A percentile compares a stretch with the other conserved stretches of the same genome.
phyloP scores from a whole-genome alignment of 2,329 filamentous ascomycete species.

The Trichoderma guizhouense region DNA sequence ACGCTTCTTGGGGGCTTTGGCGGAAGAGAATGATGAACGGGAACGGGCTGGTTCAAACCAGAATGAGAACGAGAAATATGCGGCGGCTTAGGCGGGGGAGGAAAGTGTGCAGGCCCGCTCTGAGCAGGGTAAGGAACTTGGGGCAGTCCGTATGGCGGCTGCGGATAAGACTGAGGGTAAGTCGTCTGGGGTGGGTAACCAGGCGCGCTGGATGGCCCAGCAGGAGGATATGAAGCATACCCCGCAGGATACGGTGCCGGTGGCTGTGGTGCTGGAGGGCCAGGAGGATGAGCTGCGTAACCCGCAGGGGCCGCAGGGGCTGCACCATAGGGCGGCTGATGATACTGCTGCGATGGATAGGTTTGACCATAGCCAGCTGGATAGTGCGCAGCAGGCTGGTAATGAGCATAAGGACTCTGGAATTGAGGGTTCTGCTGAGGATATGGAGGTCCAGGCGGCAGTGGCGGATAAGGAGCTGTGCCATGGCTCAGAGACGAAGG shows the following conservation, averaged over 20 bases:
- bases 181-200: slow-evolving; percentile 14
- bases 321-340: slow-evolving; percentile 23
- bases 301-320: slow-evolving; percentile 20
- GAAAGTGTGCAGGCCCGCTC: slow-evolving; percentile 17
- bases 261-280: slow-evolving; percentile 12
- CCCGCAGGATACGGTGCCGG: slow-evolving; percentile 14
- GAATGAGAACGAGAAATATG: slow-evolving; percentile 21
- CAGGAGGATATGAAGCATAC: slow-evolving; percentile 22
- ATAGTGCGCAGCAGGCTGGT: slow-evolving; percentile 26
- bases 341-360: slow-evolving; percentile 26
- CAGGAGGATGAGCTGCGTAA: slow-evolving; percentile 19
- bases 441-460: slow-evolving; percentile 26
- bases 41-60: slow-evolving; percentile 19
- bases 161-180: slow-evolving; percentile 21
- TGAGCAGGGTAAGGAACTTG: slow-evolving; percentile 24
- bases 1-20: slow-evolving; percentile 32
- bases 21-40: slow-evolving; percentile 28
- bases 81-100: slow-evolving; percentile 17
- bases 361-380: slow-evolving; percentile 28
- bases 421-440: slow-evolving; percentile 25
- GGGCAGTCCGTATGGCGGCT: slow-evolving; percentile 23
- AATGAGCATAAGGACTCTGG: slow-evolving; percentile 25
- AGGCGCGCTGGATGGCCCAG: slow-evolving; percentile 19
- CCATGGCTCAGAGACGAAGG: slow-evolving; percentile 16
- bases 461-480: slow-evolving; percentile 25